Conservation (phyloP, 306 rosid genomes). For the Mucuna pruriens region DNA sequence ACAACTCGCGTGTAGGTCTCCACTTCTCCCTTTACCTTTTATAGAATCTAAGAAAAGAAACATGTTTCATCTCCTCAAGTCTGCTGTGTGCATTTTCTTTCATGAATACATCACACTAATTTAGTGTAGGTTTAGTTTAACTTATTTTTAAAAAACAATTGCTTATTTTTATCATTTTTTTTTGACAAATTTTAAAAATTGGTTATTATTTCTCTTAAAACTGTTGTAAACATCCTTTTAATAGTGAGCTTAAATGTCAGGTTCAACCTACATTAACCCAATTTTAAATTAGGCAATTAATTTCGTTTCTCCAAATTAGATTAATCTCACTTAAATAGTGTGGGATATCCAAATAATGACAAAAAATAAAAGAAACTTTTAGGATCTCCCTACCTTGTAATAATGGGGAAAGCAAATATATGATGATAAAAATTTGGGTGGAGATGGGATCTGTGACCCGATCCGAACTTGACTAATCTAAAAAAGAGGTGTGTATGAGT, state of each 20-base stretch:
- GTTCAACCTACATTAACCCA: neutral
- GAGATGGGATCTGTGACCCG: too few relatives aligned
- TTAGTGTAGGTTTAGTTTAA: neutral
- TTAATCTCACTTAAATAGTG: neutral
- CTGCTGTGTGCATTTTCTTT: neutral
- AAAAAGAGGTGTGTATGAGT: too few relatives aligned
- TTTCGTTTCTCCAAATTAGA: neutral
- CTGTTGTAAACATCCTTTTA: neutral
- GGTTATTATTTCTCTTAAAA: too few relatives aligned
- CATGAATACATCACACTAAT: neutral
- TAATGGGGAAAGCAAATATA: neutral
- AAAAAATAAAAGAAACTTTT: too few relatives aligned
- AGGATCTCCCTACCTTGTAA: neutral
- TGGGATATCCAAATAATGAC: neutral
- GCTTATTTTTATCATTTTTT: neutral
- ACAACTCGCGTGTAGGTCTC: neutral
- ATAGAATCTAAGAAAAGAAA: neutral
- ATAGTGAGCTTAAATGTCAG: neutral
- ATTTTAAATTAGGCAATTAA: neutral
- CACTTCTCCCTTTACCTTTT: neutral
- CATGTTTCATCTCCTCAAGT: neutral
- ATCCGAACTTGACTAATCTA: too few relatives aligned
- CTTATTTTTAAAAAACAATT: neutral
- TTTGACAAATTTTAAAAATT: too few relatives aligned
- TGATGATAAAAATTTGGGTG: neutral